These are phyloP conservation scores for Mycena chlorophos DNA, from an alignment of 768 basidiomycete genomes.

Conservation along the genomic window DNA sequence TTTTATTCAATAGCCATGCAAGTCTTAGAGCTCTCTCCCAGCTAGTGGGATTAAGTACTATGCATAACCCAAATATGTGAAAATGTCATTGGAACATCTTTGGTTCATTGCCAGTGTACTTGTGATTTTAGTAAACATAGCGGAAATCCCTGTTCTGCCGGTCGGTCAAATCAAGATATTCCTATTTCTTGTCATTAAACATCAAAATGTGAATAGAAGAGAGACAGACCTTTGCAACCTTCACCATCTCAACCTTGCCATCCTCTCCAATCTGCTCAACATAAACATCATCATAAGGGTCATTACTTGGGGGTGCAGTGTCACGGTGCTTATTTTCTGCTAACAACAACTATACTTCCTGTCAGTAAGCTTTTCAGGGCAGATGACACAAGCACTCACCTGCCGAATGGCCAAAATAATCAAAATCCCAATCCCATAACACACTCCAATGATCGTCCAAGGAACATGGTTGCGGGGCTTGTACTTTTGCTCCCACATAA, in stretches of 20 bases:
- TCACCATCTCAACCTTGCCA: conserved; percentile 53
- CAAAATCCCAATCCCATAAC: conserved; percentile 55
- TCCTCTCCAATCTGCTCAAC: conserved; percentile 52
- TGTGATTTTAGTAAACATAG: conserved; percentile 57
- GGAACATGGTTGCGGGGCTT: conserved; percentile 72
- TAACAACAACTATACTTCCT: conserved; percentile 37
- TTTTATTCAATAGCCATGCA: too few relatives aligned
- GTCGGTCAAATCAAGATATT: conserved; percentile 74
- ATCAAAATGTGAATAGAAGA: background rate
- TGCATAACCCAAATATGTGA: too few relatives aligned
- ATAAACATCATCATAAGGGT: conserved; percentile 62
- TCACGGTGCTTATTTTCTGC: conserved; percentile 69
- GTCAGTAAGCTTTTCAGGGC: background rate
- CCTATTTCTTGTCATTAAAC: conserved; percentile 36
- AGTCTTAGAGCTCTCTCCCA: too few relatives aligned
- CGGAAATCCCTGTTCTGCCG: conserved; percentile 70
- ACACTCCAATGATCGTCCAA: conserved; percentile 74
- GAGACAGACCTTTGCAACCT: conserved; percentile 65
- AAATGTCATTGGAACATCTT: too few relatives aligned
- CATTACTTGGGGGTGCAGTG: conserved; percentile 44
- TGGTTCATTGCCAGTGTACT: too few relatives aligned
- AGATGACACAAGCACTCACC: background rate
- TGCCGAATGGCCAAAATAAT: conserved; percentile 49
- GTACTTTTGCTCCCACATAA: conserved; percentile 75
- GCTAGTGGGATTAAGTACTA: too few relatives aligned